Conservation (phyloP, 495 filamentous ascomycete genomes). For the Talaromyces trachyspermus region DNA sequence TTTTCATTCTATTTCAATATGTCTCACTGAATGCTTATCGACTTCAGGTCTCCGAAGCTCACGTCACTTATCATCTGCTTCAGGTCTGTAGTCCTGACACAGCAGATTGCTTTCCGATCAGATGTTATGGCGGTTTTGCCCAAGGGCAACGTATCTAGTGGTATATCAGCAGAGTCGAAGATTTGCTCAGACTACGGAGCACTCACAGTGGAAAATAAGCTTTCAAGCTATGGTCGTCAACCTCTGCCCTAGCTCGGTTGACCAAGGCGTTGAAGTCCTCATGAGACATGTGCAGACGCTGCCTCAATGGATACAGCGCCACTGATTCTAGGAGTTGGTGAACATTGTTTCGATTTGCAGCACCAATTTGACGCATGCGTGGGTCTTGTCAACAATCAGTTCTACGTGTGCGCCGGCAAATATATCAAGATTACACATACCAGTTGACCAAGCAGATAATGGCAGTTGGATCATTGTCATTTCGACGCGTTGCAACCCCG, state of each 20-base stretch:
- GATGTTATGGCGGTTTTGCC: constrained; percentile 34
- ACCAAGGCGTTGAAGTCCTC: constrained; percentile 58
- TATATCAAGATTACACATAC: no score
- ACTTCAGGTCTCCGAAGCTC: no score
- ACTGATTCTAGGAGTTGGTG: constrained; percentile 53
- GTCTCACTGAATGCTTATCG: no score
- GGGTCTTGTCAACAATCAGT: constrained; percentile 36
- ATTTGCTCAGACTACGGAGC: not conserved
- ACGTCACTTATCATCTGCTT: no score
- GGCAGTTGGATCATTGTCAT: constrained; percentile 62
- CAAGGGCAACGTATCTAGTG: constrained; percentile 52
- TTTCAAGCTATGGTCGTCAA: constrained; percentile 55
- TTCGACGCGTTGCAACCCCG: constrained; percentile 71
- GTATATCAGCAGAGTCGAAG: constrained; percentile 7
- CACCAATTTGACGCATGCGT: constrained; percentile 55
- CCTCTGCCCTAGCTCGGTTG: constrained; percentile 58
- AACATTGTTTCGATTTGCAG: constrained; percentile 52
- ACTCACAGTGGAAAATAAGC: constrained; percentile 73
- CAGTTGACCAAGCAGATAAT: constrained; percentile 65
- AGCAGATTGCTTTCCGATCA: not conserved
- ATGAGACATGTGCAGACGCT: constrained; percentile 50
- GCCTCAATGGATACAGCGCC: constrained; percentile 56
- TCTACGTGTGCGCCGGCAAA: not conserved
- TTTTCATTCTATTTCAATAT: no score
- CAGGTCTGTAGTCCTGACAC: no score